Base-by-base conservation (phyloP, 495 filamentous ascomycete genomes). In the Parathielavia appendiculata region DNA sequence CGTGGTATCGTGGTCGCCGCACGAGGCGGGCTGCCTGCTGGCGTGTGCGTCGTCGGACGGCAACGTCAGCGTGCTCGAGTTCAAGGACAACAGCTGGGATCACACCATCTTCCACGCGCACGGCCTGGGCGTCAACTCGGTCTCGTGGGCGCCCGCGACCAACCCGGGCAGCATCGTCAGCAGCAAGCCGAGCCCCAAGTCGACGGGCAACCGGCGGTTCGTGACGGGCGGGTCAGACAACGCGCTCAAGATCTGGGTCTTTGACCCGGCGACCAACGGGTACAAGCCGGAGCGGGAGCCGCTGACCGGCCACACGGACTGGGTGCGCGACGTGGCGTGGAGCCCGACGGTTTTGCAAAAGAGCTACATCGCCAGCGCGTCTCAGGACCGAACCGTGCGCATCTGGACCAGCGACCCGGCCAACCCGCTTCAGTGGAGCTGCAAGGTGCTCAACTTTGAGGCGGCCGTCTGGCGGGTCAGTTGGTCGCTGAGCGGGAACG, bases 271-370 rank as follows among this genome's bases (percentile, higher is more conserved):
- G 12, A 65, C 70, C 9, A 77, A 78, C 67, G 63, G 56, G 22
- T 83, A 82, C 70, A 79, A 79, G 69, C 70, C 71, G 56, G 80
- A 83, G 66, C 64, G 76, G 30, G 76, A 79, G 58, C 76, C 82
- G 63, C 79, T 86, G 53, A 67, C 74, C 6, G 93, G 93, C 63
- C 93, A 99, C 72, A 86, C 84, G 0, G 93, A 97, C 77, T 99
- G 93, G 93, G 93, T 99, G 50, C 88, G 93, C 48, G 95, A 99
- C 70, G 93, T 99, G 9, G 90, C 92, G 14, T 97, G 95, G 95
- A 88, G 87, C 46, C 93, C 93, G 8, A 95, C 89, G 54, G 88
- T 97, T 46, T 79, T 97, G 58, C 87, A 88, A 67, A 97, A 95
- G 80, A 86, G 83, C 46, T 99, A 99, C 76, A 95, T 99, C 62